phyloP scores from a whole-genome alignment of 192 early-diverging fungal genomes.

The Backusella parvicylindrica region DNA sequence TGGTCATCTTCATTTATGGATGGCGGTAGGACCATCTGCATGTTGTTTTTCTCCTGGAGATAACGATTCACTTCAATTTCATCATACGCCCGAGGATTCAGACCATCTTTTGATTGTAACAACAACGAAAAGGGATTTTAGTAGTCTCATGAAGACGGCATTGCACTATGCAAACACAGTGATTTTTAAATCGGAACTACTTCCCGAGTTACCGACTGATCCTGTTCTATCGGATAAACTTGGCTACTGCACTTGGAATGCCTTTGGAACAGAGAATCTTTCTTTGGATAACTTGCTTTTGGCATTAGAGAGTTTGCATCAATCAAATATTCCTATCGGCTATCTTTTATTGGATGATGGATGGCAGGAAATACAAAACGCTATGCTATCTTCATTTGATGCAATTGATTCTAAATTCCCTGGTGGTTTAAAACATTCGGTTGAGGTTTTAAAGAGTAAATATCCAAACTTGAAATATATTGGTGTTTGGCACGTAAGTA shows the following conservation, averaged over 20 bases:
- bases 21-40: not conserved
- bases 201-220: not conserved
- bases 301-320: slow-evolving; percentile 8
- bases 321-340: slow-evolving; percentile 11
- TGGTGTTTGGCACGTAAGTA: slow-evolving; percentile 49
- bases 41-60: not conserved
- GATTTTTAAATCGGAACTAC: not conserved
- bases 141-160: not conserved
- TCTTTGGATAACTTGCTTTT: not conserved
- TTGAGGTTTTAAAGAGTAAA: slow-evolving; percentile 5
- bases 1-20: slow-evolving; percentile 7
- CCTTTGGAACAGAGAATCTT: not conserved
- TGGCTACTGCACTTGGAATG: slow-evolving; percentile 26
- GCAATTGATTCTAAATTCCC: slow-evolving; percentile 40
- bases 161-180: not conserved
- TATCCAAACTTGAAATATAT: slow-evolving; percentile 36
- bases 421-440: slow-evolving; percentile 34
- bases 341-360: slow-evolving; percentile 52
- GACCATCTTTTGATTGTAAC: slow-evolving; percentile 2
- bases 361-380: slow-evolving; percentile 37
- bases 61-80: not conserved
- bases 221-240: not conserved
- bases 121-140: not conserved
- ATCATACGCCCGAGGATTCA: not conserved
- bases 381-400: slow-evolving; percentile 32